These are phyloP conservation scores for Camellia oleifera DNA, from an alignment of 179 eudicot genomes.

Conservation along the genomic window DNA sequence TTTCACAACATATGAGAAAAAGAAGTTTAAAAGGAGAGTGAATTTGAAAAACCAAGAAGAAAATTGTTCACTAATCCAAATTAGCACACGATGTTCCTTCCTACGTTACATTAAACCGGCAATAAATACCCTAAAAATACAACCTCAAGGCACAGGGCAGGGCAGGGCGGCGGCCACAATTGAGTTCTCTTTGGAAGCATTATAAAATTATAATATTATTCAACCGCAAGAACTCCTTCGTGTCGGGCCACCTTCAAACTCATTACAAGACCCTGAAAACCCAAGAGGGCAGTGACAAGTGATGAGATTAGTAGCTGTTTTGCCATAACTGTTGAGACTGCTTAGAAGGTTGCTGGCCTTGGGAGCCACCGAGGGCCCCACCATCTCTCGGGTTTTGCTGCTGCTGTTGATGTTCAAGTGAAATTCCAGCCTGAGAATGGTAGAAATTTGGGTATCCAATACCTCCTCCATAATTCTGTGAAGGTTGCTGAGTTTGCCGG, in stretches of 20 bases:
- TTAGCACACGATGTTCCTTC: conserved; percentile 8
- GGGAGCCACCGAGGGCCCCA: conserved; percentile 53
- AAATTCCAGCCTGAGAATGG: conserved; percentile 66
- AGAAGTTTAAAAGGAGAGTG: too few species aligned
- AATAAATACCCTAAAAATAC: conserved; percentile 29
- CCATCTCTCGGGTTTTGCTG: conserved; percentile 85
- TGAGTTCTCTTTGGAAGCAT: conserved; percentile 13
- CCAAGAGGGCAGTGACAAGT: neutral
- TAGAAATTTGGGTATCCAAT: conserved; percentile 76
- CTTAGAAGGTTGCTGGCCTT: conserved; percentile 70
- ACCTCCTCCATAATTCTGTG: conserved; percentile 71
- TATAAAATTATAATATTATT: conserved; percentile 8
- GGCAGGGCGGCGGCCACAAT: conserved; percentile 34
- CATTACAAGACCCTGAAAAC: conserved; percentile 44
- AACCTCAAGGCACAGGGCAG: conserved; percentile 42
- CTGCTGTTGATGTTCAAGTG: conserved; percentile 72
- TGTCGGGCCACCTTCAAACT: conserved; percentile 40
- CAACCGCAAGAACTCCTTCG: conserved; percentile 7
- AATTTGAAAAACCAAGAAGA: neutral
- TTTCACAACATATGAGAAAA: too few species aligned
- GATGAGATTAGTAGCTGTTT: conserved; percentile 65
- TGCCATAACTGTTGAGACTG: conserved; percentile 89
- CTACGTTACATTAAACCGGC: conserved; percentile 20
- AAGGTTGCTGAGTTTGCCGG: conserved; percentile 69
- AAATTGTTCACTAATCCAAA: conserved; percentile 15